Percentiles rank a stretch among this genome's conserved stretches.
Evolutionary conservation across 257 asterid genomes (phyloP).

Genomic region (Solanum stenotomum): DNA sequence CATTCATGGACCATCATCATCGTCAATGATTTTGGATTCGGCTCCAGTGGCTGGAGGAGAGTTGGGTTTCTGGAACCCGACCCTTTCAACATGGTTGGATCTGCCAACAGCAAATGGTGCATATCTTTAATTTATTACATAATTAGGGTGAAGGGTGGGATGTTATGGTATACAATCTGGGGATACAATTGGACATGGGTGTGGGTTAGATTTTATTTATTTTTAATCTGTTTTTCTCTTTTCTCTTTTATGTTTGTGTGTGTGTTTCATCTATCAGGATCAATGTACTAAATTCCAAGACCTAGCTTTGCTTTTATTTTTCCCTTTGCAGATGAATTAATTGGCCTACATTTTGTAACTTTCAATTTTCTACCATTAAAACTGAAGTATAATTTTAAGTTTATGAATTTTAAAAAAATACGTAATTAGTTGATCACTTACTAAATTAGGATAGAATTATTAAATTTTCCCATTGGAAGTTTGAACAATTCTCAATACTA

Average conservation of each 20-base stretch:
- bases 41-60: conserved; percentile 48
- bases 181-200: neutral
- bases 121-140: conserved; percentile 21
- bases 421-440: too few species aligned
- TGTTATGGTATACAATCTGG: neutral
- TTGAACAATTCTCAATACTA: too few species aligned
- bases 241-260: neutral
- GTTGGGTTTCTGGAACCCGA: conserved; percentile 46
- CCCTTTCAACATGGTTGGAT: conserved; percentile 43
- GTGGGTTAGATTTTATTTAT: neutral
- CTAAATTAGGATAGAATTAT: too few species aligned
- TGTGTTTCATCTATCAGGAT: neutral
- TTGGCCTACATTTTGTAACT: neutral
- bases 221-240: neutral
- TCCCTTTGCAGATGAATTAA: neutral
- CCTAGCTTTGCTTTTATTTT: neutral
- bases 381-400: too few species aligned
- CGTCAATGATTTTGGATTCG: conserved; percentile 48
- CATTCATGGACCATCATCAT: conserved; percentile 18
- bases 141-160: conserved; percentile 9
- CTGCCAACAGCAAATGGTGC: conserved; percentile 50
- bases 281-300: neutral
- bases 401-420: too few species aligned
- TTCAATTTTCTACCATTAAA: too few species aligned
- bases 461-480: too few species aligned